These are phyloP conservation scores for Bertia moriformis DNA, from an alignment of 2,329 filamentous ascomycete species.

Conservation along the genomic window DNA sequence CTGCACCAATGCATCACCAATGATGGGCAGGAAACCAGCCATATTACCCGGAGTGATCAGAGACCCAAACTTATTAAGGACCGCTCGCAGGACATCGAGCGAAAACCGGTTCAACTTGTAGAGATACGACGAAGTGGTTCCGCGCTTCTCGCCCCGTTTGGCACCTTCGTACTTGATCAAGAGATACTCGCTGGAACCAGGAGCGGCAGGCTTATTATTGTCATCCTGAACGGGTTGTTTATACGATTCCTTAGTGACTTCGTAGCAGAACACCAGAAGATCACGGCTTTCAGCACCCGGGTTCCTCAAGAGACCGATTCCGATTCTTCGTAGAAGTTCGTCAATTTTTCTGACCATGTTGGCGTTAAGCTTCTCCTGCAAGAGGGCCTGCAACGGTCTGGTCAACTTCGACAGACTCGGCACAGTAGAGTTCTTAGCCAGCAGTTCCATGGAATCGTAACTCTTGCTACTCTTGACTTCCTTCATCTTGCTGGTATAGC, in stretches of 20 bases:
- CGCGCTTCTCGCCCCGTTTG: conserved; percentile 37
- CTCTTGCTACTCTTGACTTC: conserved; percentile 67
- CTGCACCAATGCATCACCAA: conserved; percentile 52
- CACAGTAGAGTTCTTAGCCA: conserved; percentile 49
- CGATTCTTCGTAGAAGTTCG: conserved; percentile 52
- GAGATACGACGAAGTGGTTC: conserved; percentile 43
- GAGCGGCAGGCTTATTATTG: conserved; percentile 11
- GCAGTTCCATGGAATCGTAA: conserved; percentile 59
- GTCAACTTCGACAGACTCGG: conserved; percentile 43
- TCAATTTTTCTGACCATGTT: conserved; percentile 56
- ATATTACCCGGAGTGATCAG: conserved; percentile 50
- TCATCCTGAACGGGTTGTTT: conserved; percentile 20
- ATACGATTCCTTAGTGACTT: conserved; percentile 54
- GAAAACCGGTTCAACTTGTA: conserved; percentile 57
- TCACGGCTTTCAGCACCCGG: conserved; percentile 45
- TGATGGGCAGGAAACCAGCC: conserved; percentile 51
- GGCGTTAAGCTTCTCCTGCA: conserved; percentile 49
- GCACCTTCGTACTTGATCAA: conserved; percentile 36
- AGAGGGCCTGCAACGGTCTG: conserved; percentile 42
- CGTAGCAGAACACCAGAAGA: conserved; percentile 56
- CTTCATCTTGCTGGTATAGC: conserved; percentile 65
- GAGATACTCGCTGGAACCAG: conserved; percentile 39
- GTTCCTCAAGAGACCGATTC: conserved; percentile 50
- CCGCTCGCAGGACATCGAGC: conserved; percentile 49
- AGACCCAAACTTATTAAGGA: conserved; percentile 48